Percentiles rank a stretch among this genome's conserved stretches.
Conservation (phyloP, 2,329 filamentous ascomycete species). For the Zymoseptoria crescenta region DNA sequence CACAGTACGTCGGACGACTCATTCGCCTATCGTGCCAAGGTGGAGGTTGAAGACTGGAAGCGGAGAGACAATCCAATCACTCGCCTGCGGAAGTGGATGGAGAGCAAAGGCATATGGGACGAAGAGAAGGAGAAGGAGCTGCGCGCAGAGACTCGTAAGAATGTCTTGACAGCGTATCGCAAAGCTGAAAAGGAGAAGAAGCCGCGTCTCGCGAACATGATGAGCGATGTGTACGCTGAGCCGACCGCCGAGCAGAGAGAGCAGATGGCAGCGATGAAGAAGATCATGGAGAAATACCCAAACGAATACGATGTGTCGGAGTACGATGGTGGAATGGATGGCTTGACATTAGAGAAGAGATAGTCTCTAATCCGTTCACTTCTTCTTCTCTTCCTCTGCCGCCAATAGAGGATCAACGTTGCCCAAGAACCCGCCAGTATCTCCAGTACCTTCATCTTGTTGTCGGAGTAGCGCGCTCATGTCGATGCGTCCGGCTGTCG, state of each 20-base stretch:
- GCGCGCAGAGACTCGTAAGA: constrained; percentile 58
- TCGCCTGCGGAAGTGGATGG: constrained; percentile 81
- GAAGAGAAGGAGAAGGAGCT: constrained; percentile 72
- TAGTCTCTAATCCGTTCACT: not conserved
- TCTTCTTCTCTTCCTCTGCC: constrained; percentile 13
- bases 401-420: constrained; percentile 41
- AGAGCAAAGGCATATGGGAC: constrained; percentile 74
- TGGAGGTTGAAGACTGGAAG: constrained; percentile 96
- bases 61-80: constrained; percentile 81
- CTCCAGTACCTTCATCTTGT: constrained; percentile 41
- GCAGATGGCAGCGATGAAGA: constrained; percentile 69
- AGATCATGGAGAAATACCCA: constrained; percentile 77
- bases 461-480: constrained; percentile 57
- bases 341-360: constrained; percentile 37
- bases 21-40: constrained; percentile 85
- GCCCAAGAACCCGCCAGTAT: constrained; percentile 60
- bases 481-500: constrained; percentile 79
- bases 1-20: constrained; percentile 96
- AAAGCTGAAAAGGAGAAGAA: constrained; percentile 77
- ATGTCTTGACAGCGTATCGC: constrained; percentile 75
- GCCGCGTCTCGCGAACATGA: constrained; percentile 62
- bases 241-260: constrained; percentile 68
- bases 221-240: constrained; percentile 84
- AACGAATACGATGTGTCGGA: constrained; percentile 80
- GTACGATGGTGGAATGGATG: constrained; percentile 65